phyloP scores from a whole-genome alignment of 169 alveolate genomes.

The Amoebophrya sp. region DNA sequence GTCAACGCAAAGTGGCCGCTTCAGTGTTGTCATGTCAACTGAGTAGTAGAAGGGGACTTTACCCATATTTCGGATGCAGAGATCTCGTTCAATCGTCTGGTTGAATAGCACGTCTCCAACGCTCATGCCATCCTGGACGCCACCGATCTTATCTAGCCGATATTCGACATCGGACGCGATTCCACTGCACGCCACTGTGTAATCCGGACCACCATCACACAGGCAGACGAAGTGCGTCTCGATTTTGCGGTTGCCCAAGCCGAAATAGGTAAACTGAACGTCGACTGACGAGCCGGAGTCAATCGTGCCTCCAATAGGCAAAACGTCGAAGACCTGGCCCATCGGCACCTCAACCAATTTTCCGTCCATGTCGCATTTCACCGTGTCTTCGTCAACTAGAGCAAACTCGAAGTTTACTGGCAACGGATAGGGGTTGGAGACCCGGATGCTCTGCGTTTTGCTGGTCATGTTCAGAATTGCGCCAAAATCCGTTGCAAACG shows the following conservation, averaged over 20 bases:
- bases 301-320: conserved; percentile 79
- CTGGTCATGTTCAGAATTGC: conserved; percentile 71
- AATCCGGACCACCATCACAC: conserved; percentile 89
- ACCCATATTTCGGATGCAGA: conserved; percentile 60
- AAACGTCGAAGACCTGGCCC: conserved; percentile 74
- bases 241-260: conserved; percentile 70
- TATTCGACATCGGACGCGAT: conserved; percentile 49
- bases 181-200: conserved; percentile 76
- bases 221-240: conserved; percentile 75
- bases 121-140: neutral
- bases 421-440: conserved; percentile 41
- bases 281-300: conserved; percentile 75
- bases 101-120: neutral
- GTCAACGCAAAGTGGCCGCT: conserved; percentile 71
- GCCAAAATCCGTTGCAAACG: conserved; percentile 77
- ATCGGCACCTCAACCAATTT: neutral
- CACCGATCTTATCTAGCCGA: conserved; percentile 42
- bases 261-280: conserved; percentile 74
- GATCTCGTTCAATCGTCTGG: neutral
- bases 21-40: conserved; percentile 64
- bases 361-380: neutral
- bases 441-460: conserved; percentile 42
- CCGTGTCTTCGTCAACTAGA: conserved; percentile 33
- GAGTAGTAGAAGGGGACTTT: conserved; percentile 79
- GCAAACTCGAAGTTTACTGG: conserved; percentile 42